Evolutionary conservation across 148 eudicot genomes (phyloP).

Genomic region (Spergularia marina): DNA sequence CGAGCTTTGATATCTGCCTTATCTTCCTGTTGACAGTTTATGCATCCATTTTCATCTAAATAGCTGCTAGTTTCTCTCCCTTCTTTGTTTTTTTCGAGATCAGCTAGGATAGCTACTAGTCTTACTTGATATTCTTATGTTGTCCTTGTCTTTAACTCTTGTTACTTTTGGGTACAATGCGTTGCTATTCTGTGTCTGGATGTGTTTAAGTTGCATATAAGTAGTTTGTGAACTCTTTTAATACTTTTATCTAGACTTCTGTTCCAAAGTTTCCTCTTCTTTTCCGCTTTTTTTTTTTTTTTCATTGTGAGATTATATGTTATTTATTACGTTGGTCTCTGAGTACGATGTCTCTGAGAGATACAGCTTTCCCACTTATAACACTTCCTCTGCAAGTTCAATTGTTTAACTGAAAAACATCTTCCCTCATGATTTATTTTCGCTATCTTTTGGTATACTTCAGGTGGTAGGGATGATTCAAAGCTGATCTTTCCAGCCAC

Average conservation of each 20-base stretch:
- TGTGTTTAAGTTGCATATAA: not conserved
- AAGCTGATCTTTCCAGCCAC: conserved; percentile 81
- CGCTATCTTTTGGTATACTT: conserved; percentile 11
- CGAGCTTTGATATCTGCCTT: not conserved
- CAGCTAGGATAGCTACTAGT: not conserved
- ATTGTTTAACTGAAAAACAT: not conserved
- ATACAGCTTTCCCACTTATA: not conserved
- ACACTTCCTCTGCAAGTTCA: not conserved
- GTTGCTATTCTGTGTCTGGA: not conserved
- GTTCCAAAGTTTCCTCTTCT: not conserved
- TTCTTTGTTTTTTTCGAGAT: too few relatives aligned
- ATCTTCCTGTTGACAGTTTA: not conserved
- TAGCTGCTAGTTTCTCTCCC: too few relatives aligned
- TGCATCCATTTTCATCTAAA: too few relatives aligned
- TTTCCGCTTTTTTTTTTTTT: not conserved
- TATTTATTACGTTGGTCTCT: not conserved
- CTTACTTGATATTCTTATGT: not conserved
- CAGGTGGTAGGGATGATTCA: conserved; percentile 94
- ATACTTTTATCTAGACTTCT: not conserved
- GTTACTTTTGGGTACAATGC: not conserved
- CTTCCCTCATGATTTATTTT: not conserved
- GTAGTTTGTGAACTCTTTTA: not conserved
- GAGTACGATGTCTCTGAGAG: not conserved
- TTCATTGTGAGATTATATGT: not conserved
- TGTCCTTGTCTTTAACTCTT: not conserved